These are phyloP conservation scores for Pilaira anomala DNA, from an alignment of 192 early-diverging fungal genomes.

Conservation along the genomic window DNA sequence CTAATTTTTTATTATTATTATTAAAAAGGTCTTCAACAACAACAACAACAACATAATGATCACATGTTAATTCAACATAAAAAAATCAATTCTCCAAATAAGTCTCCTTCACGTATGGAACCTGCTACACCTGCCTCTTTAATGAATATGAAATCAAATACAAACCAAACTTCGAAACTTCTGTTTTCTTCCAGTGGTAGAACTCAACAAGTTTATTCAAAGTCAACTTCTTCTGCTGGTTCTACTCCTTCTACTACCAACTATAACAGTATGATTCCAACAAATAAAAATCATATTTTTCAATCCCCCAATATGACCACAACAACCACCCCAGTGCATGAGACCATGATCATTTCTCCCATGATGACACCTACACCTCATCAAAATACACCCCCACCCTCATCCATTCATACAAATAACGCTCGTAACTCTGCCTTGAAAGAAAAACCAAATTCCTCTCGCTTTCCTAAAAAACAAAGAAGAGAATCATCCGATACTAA, in stretches of 20 bases:
- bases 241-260: background rate
- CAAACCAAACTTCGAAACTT: background rate
- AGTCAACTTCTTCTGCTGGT: background rate
- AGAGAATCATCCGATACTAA: constrained; percentile 1
- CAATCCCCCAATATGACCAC: background rate
- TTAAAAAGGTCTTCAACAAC: background rate
- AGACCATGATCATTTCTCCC: background rate
- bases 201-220: background rate
- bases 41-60: background rate
- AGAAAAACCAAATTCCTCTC: background rate
- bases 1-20: background rate
- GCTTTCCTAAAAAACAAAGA: background rate
- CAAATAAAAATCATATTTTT: background rate
- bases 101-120: constrained; percentile 3
- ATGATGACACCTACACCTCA: constrained; percentile 1
- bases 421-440: background rate
- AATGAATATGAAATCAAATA: constrained; percentile 24
- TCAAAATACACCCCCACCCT: background rate
- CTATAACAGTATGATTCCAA: background rate
- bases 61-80: background rate
- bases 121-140: constrained; percentile 29
- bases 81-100: background rate
- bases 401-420: background rate
- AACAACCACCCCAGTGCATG: background rate
- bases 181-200: background rate